Evolutionary conservation across 2,329 filamentous ascomycete genomes (phyloP).

Genomic region (Neonectria magnoliae): DNA sequence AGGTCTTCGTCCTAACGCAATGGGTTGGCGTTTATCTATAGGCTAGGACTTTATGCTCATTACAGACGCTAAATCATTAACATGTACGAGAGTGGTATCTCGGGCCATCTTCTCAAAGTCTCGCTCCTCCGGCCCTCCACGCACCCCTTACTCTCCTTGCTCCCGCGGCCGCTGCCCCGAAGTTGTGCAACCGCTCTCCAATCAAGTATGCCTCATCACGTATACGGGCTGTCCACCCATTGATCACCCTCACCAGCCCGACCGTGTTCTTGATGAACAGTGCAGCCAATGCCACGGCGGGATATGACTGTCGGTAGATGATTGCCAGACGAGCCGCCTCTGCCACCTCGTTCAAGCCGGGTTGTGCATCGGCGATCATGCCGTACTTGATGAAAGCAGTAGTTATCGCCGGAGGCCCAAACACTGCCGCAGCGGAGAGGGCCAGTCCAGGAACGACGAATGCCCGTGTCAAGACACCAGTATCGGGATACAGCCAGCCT

Average conservation of each 20-base stretch:
- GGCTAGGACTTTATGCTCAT: neutral
- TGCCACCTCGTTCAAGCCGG: constrained; percentile 36
- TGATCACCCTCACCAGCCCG: constrained; percentile 69
- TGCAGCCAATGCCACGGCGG: constrained; percentile 64
- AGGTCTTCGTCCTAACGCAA: too few relatives aligned
- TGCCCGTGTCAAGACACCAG: constrained; percentile 80
- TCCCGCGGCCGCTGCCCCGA: constrained; percentile 65
- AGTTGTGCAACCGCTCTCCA: constrained; percentile 94
- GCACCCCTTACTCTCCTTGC: constrained; percentile 48
- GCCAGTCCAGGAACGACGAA: constrained; percentile 82
- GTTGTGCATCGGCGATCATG: constrained; percentile 27
- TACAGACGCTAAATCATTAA: neutral
- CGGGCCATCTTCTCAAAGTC: constrained; percentile 36
- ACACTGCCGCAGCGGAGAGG: constrained; percentile 70
- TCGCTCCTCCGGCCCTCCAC: constrained; percentile 50
- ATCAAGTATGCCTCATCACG: constrained; percentile 96
- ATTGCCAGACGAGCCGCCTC: constrained; percentile 47
- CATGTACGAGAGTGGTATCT: constrained; percentile 1
- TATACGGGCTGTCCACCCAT: constrained; percentile 82
- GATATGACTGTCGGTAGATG: constrained; percentile 74
- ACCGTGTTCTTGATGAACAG: constrained; percentile 55
- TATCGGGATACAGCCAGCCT: constrained; percentile 83
- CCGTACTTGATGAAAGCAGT: constrained; percentile 42
- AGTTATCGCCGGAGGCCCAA: constrained; percentile 71
- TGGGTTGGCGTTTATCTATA: too few relatives aligned